Percentiles rank a stretch among this genome's conserved stretches.
phyloP scores from a whole-genome alignment of 768 basidiomycete genomes.

The Trametes coccinea region DNA sequence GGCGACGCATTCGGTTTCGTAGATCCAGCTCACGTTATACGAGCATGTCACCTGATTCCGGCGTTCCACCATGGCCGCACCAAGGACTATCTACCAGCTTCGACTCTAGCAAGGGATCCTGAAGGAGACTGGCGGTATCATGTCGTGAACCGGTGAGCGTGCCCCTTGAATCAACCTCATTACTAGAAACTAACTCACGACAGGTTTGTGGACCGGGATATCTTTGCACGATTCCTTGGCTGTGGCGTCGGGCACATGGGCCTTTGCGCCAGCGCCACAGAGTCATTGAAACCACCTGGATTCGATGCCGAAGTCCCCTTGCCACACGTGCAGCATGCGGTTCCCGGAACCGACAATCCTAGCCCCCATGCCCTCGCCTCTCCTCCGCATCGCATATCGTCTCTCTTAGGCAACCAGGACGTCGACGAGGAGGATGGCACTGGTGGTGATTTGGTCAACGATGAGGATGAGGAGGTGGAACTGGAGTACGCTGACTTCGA shows the following conservation, averaged over 20 bases:
- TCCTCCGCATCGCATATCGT: too few relatives aligned
- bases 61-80: slow-evolving; percentile 35
- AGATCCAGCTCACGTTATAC: slow-evolving; percentile 42
- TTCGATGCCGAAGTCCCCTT: background rate
- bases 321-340: too few relatives aligned
- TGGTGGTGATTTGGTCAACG: too few relatives aligned
- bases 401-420: too few relatives aligned
- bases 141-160: too few relatives aligned
- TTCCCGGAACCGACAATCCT: too few relatives aligned
- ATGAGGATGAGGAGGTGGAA: too few relatives aligned
- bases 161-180: too few relatives aligned
- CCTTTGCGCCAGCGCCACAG: background rate
- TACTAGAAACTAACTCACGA: too few relatives aligned
- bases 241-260: slow-evolving; percentile 26
- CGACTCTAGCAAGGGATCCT: background rate
- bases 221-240: slow-evolving; percentile 26
- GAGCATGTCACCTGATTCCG: slow-evolving; percentile 44
- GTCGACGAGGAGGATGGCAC: too few relatives aligned
- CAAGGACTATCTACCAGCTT: slow-evolving; percentile 4
- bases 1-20: slow-evolving; percentile 45
- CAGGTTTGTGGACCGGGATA: slow-evolving; percentile 31
- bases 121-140: slow-evolving; percentile 23
- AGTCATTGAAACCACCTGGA: background rate
- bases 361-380: too few relatives aligned
- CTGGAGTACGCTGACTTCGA: too few relatives aligned